Conservation (phyloP, 2,329 filamentous ascomycete genomes). For the Aspergillus terreus region DNA sequence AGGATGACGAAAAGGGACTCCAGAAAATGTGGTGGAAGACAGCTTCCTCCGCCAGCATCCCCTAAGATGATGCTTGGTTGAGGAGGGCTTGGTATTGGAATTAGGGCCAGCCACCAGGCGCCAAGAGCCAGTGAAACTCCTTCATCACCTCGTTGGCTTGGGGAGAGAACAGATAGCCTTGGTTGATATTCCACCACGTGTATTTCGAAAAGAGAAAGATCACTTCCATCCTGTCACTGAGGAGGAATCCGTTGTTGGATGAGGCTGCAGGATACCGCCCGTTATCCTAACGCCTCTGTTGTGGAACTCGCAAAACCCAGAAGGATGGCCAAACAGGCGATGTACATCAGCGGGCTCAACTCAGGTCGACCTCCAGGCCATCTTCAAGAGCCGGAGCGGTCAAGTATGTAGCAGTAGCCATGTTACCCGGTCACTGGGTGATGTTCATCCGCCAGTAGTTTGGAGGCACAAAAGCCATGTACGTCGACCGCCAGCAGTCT, state of each 20-base stretch:
- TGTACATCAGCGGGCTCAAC: background rate
- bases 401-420: background rate
- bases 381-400: background rate
- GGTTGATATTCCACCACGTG: constrained; percentile 14
- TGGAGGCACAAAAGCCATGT: too few species aligned
- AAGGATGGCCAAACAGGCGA: constrained; percentile 8
- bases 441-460: too few species aligned
- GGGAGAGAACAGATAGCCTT: background rate
- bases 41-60: background rate
- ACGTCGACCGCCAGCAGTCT: too few species aligned
- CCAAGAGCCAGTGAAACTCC: constrained; percentile 10
- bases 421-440: background rate
- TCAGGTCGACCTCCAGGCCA: background rate
- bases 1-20: background rate
- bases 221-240: constrained; percentile 5
- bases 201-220: constrained; percentile 4
- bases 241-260: constrained; percentile 14
- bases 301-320: constrained; percentile 25
- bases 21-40: background rate
- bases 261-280: constrained; percentile 30
- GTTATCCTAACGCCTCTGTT: constrained; percentile 31
- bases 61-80: constrained; percentile 10
- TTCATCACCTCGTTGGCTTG: constrained; percentile 5
- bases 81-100: constrained; percentile 11
- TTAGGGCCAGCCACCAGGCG: constrained; percentile 17